Conservation (phyloP, 441 rosid species). For the Gossypium davidsonii region DNA sequence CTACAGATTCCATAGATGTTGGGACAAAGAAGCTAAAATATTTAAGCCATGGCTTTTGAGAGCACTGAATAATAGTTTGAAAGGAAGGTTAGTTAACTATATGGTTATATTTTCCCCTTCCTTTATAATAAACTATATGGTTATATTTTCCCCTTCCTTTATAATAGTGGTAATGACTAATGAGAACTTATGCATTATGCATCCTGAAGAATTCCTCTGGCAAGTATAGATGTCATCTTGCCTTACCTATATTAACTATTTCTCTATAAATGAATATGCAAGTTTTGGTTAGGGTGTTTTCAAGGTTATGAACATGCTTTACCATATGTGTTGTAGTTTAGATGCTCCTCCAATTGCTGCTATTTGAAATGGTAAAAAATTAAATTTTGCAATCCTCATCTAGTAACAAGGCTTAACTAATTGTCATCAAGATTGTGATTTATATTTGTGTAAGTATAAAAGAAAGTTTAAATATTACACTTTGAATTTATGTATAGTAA, state of each 20-base stretch:
- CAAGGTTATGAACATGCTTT: slow-evolving; percentile 51
- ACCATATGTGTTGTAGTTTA: not conserved
- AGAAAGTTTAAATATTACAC: too few species aligned
- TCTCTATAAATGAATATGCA: slow-evolving; percentile 24
- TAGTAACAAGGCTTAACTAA: too few species aligned
- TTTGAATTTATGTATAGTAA: too few species aligned
- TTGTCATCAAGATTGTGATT: too few species aligned
- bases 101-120: too few species aligned
- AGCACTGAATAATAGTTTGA: slow-evolving; percentile 68
- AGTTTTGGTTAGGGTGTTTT: slow-evolving; percentile 91
- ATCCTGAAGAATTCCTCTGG: not conserved
- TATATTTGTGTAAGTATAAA: too few species aligned
- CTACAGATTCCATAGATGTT: slow-evolving; percentile 69
- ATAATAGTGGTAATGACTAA: not conserved
- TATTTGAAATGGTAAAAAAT: not conserved
- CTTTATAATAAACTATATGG: not conserved
- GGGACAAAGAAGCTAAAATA: slow-evolving; percentile 72
- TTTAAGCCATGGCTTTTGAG: slow-evolving; percentile 82
- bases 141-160: slow-evolving; percentile 6
- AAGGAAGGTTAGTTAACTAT: slow-evolving; percentile 57
- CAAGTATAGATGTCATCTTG: not conserved
- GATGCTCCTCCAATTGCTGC: not conserved
- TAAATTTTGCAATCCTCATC: not conserved
- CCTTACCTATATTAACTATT: not conserved
- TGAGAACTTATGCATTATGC: not conserved